phyloP scores from a whole-genome alignment of 441 rosid species.

The Breynia disticha region DNA sequence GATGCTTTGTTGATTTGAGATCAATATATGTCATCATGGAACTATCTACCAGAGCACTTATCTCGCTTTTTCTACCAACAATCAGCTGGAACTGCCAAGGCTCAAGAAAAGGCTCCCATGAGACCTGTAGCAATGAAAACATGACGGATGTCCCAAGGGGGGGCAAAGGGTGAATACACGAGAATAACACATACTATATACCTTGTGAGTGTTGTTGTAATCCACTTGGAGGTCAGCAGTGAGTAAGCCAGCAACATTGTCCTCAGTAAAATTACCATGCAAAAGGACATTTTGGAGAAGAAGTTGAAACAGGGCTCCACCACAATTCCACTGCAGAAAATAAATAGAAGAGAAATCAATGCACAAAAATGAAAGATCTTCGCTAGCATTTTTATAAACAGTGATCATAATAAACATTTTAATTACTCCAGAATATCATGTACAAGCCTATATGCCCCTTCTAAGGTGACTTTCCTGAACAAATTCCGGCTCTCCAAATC shows the following conservation, averaged over 20 bases:
- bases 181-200: constrained; percentile 18
- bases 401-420: too few species aligned
- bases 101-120: constrained; percentile 92
- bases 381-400: too few species aligned
- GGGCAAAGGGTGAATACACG: too few species aligned
- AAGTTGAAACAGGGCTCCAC: constrained; percentile 74
- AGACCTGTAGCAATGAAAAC: constrained; percentile 42
- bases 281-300: constrained; percentile 41
- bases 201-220: constrained; percentile 88
- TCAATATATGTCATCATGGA: constrained; percentile 49
- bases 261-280: constrained; percentile 36
- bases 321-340: constrained; percentile 66
- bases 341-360: constrained; percentile 18
- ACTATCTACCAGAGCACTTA: constrained; percentile 43
- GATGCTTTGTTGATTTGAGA: constrained; percentile 54
- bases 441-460: constrained; percentile 2
- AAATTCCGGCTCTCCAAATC: too few species aligned
- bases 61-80: constrained; percentile 41
- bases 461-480: background rate
- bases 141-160: background rate
- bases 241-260: constrained; percentile 38
- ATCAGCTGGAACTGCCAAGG: constrained; percentile 72
- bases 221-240: constrained; percentile 67
- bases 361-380: too few species aligned
- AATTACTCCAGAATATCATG: background rate